Evolutionary conservation across 768 basidiomycete species (phyloP), one percentile per base, ranked within the genome.

Genomic region (Leccinum barrowsii): DNA sequence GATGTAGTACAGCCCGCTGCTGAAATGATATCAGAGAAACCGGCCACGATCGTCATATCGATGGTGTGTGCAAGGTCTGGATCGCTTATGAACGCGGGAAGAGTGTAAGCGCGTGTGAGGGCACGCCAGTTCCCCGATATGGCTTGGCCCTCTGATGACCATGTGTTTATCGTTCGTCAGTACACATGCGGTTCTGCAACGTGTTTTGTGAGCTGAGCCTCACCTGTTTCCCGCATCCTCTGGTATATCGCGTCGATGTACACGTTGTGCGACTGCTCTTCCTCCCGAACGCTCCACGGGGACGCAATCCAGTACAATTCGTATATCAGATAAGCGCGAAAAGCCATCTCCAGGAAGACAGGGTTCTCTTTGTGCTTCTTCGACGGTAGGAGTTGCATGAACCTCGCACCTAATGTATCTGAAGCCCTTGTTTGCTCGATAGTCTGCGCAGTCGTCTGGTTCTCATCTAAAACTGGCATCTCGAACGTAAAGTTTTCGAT

Each of bases 51-150:
- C 15, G 53, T 55, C 26, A 42, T 50, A 13, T 55, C 50, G 11
- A 65, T 34, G 0, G 57, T 19, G 5, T 37, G 59, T 19, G 51
- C 59, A 10, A 66, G 40, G 37, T 70, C 62, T 12, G 54, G 50
- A 32, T 71, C 58, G 51, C 57, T 62, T 15, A 56, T 35, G 32
- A 59, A 65, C 2, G 49, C 24, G 2, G 59, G 60, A 2, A 61
- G 30, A 0, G 66, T 53, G 22, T 73, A 53, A 4, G 61, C 35
- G 10, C 64, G 65, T 10, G 77, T 78, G 21, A 80, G 62, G 2
- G 76, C 72, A 4, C 78, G 74, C 78, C 79, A 80, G 51, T 75
- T 65, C 35, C 75, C 74, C 3, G 77, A 72, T 42, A 79, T 66
- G 4, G 77, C 71, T 63, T 78, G 78, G 7, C 73, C 73, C 62